Percentiles rank a stretch among this genome's conserved stretches.
phyloP scores from a whole-genome alignment of 495 filamentous ascomycete genomes.

The Jackrogersella minutella region DNA sequence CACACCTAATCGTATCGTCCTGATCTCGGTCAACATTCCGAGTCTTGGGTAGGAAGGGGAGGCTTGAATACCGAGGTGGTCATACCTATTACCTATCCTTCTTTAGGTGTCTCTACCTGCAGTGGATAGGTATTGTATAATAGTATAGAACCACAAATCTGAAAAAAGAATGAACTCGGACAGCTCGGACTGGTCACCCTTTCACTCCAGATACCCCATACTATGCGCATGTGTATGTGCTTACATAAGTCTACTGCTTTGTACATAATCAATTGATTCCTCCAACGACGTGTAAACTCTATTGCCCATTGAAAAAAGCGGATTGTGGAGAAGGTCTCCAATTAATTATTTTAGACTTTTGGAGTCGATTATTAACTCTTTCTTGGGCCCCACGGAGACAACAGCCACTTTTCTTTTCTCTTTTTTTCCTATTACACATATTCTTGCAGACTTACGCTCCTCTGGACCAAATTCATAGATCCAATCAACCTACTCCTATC shows the following conservation, averaged over 20 bases:
- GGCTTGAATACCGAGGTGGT: neutral
- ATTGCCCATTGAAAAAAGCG: conserved; percentile 31
- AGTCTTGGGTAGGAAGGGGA: neutral
- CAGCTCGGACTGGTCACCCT: neutral
- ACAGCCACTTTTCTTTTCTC: conserved; percentile 18
- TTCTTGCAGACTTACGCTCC: conserved; percentile 6
- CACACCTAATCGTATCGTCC: neutral
- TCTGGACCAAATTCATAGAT: neutral
- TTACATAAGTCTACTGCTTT: conserved; percentile 27
- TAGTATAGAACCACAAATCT: neutral
- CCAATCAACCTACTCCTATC: conserved; percentile 7
- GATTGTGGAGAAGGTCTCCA: conserved; percentile 14
- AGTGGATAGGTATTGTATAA: neutral
- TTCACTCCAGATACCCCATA: too few relatives aligned
- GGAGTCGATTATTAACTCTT: neutral
- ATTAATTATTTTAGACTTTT: neutral
- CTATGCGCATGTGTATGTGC: conserved; percentile 6
- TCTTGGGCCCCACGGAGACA: conserved; percentile 4
- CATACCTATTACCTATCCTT: neutral
- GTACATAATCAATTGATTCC: neutral
- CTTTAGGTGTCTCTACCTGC: neutral
- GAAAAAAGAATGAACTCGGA: conserved; percentile 2
- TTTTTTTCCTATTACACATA: conserved; percentile 18
- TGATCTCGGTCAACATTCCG: conserved; percentile 16
- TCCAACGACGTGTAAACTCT: conserved; percentile 20